Evolutionary conservation across 768 basidiomycete genomes (phyloP).

Genomic region (Lentinus tigrinus): DNA sequence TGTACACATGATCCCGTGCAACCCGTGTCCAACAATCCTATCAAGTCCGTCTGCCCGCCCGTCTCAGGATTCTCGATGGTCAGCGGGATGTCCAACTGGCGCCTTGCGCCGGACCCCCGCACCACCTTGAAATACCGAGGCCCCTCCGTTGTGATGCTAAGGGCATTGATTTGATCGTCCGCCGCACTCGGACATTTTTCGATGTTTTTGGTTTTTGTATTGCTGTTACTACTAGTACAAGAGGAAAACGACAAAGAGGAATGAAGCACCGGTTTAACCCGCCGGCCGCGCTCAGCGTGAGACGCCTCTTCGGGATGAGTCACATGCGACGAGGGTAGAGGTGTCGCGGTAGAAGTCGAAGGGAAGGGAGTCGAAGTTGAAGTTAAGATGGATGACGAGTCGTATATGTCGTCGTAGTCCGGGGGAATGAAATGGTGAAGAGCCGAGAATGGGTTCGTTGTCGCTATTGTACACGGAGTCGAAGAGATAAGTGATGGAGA

Average conservation of each 20-base stretch:
- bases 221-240: not conserved
- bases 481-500: no score
- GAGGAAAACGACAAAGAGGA: not conserved
- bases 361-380: no score
- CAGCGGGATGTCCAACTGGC: slow-evolving; percentile 14
- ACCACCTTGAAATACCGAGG: slow-evolving; percentile 7
- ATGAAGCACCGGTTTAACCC: no score
- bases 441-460: no score
- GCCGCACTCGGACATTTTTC: slow-evolving; percentile 1
- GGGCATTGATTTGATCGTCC: not conserved
- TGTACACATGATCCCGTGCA: slow-evolving; percentile 24
- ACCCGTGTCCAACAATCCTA: slow-evolving; percentile 23
- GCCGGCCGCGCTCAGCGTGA: no score
- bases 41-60: slow-evolving; percentile 1
- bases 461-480: no score
- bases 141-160: not conserved
- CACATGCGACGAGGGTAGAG: no score
- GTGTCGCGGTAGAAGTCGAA: no score
- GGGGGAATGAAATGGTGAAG: no score
- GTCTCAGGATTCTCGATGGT: slow-evolving; percentile 2
- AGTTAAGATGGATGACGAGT: no score
- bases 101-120: not conserved
- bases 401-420: no score
- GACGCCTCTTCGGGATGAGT: no score
- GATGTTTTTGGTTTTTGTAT: not conserved